These are phyloP conservation scores for Aureobasidium lini DNA, from an alignment of 2,329 filamentous ascomycete genomes.

Conservation along the genomic window DNA sequence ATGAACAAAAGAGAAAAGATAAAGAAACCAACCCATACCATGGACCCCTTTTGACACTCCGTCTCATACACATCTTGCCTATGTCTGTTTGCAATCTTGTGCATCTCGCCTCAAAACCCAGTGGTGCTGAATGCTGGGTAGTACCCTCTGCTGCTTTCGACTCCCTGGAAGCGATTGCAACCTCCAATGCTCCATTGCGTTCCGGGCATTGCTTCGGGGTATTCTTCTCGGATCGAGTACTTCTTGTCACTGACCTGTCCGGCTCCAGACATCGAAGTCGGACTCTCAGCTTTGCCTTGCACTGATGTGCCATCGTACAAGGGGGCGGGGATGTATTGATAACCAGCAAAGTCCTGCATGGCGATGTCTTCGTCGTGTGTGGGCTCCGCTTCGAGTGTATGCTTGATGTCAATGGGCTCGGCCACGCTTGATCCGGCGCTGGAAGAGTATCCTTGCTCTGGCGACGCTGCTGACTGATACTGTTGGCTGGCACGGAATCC, in stretches of 20 bases:
- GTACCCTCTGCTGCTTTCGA: constrained; percentile 40
- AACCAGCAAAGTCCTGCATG: constrained; percentile 36
- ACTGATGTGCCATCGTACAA: constrained; percentile 20
- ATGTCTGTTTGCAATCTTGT: too few species aligned
- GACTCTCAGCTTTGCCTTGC: not conserved
- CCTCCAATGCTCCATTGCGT: constrained; percentile 32
- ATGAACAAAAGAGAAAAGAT: not conserved
- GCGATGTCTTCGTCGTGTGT: constrained; percentile 36
- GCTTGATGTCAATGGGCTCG: constrained; percentile 24
- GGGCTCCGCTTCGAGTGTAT: constrained; percentile 31
- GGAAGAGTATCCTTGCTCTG: constrained; percentile 29
- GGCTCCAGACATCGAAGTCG: not conserved
- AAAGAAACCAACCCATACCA: not conserved
- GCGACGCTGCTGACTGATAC: constrained; percentile 19
- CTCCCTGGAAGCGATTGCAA: constrained; percentile 38
- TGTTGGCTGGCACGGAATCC: constrained; percentile 23
- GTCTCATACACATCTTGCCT: not conserved
- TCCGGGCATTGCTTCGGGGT: constrained; percentile 28
- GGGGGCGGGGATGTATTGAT: constrained; percentile 40
- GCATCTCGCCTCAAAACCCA: constrained; percentile 25
- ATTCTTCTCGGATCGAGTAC: constrained; percentile 36
- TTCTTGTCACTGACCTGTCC: constrained; percentile 15
- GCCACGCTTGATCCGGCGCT: constrained; percentile 34
- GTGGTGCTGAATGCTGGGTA: constrained; percentile 38
- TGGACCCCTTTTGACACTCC: not conserved